A percentile compares a stretch with the other conserved stretches of the same genome.
phyloP scores from a whole-genome alignment of 495 filamentous ascomycete genomes.

The Massariosphaeria phaeospora region DNA sequence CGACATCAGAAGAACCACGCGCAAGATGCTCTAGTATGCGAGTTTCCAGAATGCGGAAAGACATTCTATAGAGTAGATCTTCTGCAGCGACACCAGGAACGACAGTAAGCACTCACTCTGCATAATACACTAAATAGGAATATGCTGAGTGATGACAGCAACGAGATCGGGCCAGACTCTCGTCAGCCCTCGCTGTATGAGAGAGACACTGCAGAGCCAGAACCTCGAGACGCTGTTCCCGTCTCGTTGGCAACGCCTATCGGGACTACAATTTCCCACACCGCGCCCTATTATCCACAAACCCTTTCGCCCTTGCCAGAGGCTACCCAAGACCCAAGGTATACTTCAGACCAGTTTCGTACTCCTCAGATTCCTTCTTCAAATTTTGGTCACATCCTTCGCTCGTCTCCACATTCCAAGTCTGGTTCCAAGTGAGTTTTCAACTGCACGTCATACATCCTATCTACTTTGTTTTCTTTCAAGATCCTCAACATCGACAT shows the following conservation, averaged over 20 bases:
- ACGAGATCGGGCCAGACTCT: constrained; percentile 25
- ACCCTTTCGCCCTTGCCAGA: constrained; percentile 20
- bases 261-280: constrained; percentile 9
- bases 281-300: constrained; percentile 1
- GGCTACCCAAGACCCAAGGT: constrained; percentile 30
- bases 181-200: constrained; percentile 13
- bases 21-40: constrained; percentile 61
- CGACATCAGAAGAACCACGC: constrained; percentile 86
- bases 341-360: constrained; percentile 32
- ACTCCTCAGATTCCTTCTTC: constrained; percentile 33
- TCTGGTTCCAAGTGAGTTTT: constrained; percentile 29
- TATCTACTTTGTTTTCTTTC: constrained; percentile 22
- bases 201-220: constrained; percentile 12
- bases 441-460: constrained; percentile 16
- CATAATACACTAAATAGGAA: background rate
- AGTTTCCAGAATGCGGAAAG: constrained; percentile 56
- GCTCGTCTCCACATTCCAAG: constrained; percentile 27
- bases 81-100: constrained; percentile 70
- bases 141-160: constrained; percentile 24
- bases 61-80: constrained; percentile 71
- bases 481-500: no score
- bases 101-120: constrained; percentile 54
- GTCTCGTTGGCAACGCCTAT: constrained; percentile 9
- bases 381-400: constrained; percentile 24
- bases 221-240: constrained; percentile 9